These are phyloP conservation scores for Aspergillus latus DNA, from an alignment of 2,329 filamentous ascomycete genomes.

Conservation along the genomic window DNA sequence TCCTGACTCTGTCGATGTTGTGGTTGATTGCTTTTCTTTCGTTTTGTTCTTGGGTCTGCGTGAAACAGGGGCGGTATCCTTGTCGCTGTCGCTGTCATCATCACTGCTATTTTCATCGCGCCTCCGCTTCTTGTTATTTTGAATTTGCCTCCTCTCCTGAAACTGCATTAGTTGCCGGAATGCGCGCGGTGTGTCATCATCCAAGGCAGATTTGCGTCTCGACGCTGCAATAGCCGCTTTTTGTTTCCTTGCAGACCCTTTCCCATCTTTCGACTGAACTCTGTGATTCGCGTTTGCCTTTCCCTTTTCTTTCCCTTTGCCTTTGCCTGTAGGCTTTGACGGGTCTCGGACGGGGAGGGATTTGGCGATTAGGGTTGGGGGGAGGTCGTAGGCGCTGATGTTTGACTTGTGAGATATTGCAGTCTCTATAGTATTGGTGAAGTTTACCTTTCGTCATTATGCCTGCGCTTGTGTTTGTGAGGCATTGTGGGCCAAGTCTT, in stretches of 20 bases:
- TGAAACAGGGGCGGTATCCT: constrained; percentile 12
- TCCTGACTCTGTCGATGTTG: constrained; percentile 4
- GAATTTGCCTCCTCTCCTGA: constrained; percentile 47
- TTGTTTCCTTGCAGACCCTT: constrained; percentile 10
- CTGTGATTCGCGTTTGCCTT: constrained; percentile 49
- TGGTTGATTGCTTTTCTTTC: too few relatives aligned
- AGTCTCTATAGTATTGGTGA: not conserved
- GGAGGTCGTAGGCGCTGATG: constrained; percentile 54
- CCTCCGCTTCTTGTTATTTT: constrained; percentile 51
- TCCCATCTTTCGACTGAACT: constrained; percentile 15
- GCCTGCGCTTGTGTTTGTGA: constrained; percentile 75
- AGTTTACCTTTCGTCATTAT: constrained; percentile 39
- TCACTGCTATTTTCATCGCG: constrained; percentile 24
- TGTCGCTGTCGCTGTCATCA: constrained; percentile 18
- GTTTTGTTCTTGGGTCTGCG: constrained; percentile 21
- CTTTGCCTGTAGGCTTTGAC: constrained; percentile 33
- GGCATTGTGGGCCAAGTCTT: constrained; percentile 59
- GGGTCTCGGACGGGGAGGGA: constrained; percentile 57
- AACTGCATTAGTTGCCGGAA: constrained; percentile 84
- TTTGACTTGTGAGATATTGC: constrained; percentile 21
- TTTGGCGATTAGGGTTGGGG: constrained; percentile 60
- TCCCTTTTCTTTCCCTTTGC: constrained; percentile 43
- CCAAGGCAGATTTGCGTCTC: constrained; percentile 34
- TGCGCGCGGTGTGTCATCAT: constrained; percentile 82
- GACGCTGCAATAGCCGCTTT: constrained; percentile 15